These are phyloP conservation scores for Cladosporium oxysporum DNA, from an alignment of 2,329 filamentous ascomycete species.

Conservation along the genomic window DNA sequence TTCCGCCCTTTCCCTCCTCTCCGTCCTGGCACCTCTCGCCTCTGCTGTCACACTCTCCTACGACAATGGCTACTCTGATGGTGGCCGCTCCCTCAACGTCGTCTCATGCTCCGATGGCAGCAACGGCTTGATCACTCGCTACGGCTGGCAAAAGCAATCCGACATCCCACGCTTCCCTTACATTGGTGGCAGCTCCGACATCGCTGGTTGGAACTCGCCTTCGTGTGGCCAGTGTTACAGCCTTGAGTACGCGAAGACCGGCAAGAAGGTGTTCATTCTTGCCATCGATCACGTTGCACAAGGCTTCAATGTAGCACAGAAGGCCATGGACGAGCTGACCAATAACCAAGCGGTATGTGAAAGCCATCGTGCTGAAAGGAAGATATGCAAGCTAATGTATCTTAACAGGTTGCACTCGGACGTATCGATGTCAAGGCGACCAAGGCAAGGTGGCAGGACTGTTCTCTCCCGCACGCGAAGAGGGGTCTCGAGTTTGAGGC, in stretches of 20 bases:
- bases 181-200: slow-evolving; percentile 52
- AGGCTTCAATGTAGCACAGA: slow-evolving; percentile 53
- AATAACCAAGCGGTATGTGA: slow-evolving; percentile 42
- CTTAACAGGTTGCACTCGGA: slow-evolving; percentile 22
- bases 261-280: slow-evolving; percentile 50
- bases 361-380: neutral
- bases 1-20: slow-evolving; percentile 42
- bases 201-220: slow-evolving; percentile 49
- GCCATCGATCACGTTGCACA: slow-evolving; percentile 50
- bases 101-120: slow-evolving; percentile 68
- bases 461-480: slow-evolving; percentile 34
- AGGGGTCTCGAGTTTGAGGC: slow-evolving; percentile 30
- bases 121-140: slow-evolving; percentile 66
- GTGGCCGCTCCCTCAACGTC: slow-evolving; percentile 53
- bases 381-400: neutral
- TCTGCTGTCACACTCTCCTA: slow-evolving; percentile 55
- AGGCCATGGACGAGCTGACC: slow-evolving; percentile 53
- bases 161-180: slow-evolving; percentile 49
- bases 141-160: slow-evolving; percentile 52
- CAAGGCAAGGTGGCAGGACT: slow-evolving; percentile 42
- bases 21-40: slow-evolving; percentile 19
- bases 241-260: slow-evolving; percentile 46
- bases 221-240: slow-evolving; percentile 57
- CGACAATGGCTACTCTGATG: slow-evolving; percentile 70
- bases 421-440: slow-evolving; percentile 45